Conservation (phyloP, 208 protist genomes). For the Wallacemonas sp. region DNA sequence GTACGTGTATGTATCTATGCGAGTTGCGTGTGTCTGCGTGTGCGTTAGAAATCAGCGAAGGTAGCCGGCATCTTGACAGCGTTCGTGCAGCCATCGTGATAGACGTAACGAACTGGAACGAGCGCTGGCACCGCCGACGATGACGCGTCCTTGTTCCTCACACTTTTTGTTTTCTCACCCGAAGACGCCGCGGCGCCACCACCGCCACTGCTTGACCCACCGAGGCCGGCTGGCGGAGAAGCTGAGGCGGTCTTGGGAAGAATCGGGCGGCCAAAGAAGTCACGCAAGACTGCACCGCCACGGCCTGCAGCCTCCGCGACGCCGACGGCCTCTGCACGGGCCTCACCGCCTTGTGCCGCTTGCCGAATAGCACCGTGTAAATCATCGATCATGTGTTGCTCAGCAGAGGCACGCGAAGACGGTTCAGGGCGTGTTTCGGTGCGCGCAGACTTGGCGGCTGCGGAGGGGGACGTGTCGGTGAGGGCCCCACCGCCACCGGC, state of each 20-base stretch:
- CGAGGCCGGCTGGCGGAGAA: neutral
- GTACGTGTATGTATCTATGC: too few relatives aligned
- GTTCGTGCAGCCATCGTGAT: constrained; percentile 83
- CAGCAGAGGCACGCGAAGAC: neutral
- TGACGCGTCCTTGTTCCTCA: neutral
- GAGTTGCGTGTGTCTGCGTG: neutral
- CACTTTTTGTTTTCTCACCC: neutral
- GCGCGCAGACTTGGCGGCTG: neutral
- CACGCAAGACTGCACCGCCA: constrained; percentile 23
- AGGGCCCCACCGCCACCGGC: neutral
- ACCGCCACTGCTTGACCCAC: neutral
- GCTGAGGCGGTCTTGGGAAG: constrained; percentile 5
- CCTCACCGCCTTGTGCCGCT: neutral
- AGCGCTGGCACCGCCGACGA: neutral
- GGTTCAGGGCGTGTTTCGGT: neutral
- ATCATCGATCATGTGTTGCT: neutral
- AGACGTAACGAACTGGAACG: constrained; percentile 50
- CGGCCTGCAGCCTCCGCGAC: neutral
- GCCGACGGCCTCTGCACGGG: constrained; percentile 6
- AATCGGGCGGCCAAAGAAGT: constrained; percentile 78
- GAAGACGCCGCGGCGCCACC: neutral
- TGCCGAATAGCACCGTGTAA: neutral
- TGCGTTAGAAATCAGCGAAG: constrained; percentile 60
- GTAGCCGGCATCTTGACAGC: constrained; percentile 75
- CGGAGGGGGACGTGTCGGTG: neutral